Evolutionary conservation across 306 rosid species (phyloP).

Genomic region (Biancaea sappan): DNA sequence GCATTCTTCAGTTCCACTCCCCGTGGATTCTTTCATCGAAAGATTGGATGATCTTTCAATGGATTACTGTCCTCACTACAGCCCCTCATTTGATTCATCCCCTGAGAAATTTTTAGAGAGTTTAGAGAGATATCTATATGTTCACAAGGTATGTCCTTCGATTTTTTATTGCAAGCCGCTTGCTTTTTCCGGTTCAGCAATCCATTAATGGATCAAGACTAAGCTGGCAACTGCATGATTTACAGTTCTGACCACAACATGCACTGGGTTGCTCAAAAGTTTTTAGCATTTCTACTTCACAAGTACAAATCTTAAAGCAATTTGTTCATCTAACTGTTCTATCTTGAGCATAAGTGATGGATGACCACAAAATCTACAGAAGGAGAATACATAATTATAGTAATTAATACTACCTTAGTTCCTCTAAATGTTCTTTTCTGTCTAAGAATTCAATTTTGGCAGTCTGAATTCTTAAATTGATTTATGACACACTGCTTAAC

Average conservation of each 20-base stretch:
- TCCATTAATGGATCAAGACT: slow-evolving; percentile 1
- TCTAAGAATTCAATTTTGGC: not conserved
- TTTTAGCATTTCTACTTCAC: not conserved
- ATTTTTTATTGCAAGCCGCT: slow-evolving; percentile 7
- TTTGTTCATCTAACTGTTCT: not conserved
- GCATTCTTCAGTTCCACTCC: slow-evolving; percentile 94
- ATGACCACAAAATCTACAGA: not conserved
- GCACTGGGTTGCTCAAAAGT: not conserved
- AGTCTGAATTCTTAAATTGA: not conserved
- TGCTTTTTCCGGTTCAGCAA: slow-evolving; percentile 7
- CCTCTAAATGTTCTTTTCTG: not conserved
- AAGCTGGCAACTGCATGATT: not conserved
- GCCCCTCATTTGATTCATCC: slow-evolving; percentile 55
- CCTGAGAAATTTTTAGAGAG: slow-evolving; percentile 76
- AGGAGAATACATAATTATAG: not conserved
- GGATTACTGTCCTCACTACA: slow-evolving; percentile 77
- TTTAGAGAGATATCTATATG: slow-evolving; percentile 73
- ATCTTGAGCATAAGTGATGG: not conserved
- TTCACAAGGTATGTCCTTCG: slow-evolving; percentile 54
- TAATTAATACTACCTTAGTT: not conserved
- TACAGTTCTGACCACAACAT: not conserved
- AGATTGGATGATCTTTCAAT: slow-evolving; percentile 84
- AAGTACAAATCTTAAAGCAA: not conserved
- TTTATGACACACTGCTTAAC: not conserved
- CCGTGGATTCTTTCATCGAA: slow-evolving; percentile 72